A percentile compares a stretch with the other conserved stretches of the same genome.
Conservation (phyloP, 139 green algal species). For the Picochlorum sp. region DNA sequence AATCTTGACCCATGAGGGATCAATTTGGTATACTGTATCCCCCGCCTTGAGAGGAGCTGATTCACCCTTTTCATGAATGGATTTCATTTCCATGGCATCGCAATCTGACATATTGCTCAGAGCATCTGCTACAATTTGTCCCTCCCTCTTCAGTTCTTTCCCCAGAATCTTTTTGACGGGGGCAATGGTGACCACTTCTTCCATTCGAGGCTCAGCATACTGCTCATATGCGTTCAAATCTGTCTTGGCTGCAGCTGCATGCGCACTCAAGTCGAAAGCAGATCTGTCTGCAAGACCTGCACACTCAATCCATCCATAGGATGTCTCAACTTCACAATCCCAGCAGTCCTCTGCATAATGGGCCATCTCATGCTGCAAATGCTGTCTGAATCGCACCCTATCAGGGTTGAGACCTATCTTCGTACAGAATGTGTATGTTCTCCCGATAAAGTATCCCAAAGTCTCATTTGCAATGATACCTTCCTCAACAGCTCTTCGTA, state of each 20-base stretch:
- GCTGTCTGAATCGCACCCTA: constrained; percentile 91
- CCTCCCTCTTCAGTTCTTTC: constrained; percentile 80
- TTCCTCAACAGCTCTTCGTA: constrained; percentile 75
- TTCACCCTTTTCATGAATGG: constrained; percentile 35
- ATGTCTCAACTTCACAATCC: constrained; percentile 93
- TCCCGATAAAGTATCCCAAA: constrained; percentile 97
- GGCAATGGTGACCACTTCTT: constrained; percentile 59
- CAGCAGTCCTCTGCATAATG: constrained; percentile 94
- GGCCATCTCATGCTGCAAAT: constrained; percentile 93
- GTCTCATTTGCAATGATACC: constrained; percentile 97
- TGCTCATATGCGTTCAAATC: constrained; percentile 77
- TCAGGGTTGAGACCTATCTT: constrained; percentile 71
- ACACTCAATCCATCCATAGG: constrained; percentile 98
- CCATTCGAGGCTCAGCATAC: constrained; percentile 68
- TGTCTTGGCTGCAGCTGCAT: constrained; percentile 63
- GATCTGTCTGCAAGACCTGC: constrained; percentile 91
- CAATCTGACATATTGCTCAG: constrained; percentile 44
- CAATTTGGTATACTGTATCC: constrained; percentile 30
- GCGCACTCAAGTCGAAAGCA: constrained; percentile 86
- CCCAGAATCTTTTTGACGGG: constrained; percentile 84
- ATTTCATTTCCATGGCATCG: constrained; percentile 36
- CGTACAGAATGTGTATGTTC: constrained; percentile 90
- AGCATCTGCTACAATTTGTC: constrained; percentile 58
- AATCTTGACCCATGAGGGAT: constrained; percentile 60
- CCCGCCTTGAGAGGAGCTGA: constrained; percentile 17